Conservation (phyloP, 441 rosid species). For the Francoa sonchifolia region DNA sequence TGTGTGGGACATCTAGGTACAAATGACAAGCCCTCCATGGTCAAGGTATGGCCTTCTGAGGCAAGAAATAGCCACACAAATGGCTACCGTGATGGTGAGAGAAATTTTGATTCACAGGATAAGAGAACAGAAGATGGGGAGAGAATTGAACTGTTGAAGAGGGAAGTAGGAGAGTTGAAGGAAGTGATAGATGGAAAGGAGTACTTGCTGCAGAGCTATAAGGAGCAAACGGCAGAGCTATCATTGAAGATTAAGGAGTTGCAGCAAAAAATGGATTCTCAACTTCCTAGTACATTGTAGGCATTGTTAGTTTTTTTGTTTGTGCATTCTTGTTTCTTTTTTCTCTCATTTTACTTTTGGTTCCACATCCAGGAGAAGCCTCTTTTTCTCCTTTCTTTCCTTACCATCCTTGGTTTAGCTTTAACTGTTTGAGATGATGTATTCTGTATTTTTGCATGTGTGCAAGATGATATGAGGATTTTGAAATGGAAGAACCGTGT, state of each 20-base stretch:
- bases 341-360: conserved; percentile 6
- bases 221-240: conserved; percentile 83
- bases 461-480: too few relatives aligned
- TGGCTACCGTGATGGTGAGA: conserved; percentile 37
- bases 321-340: conserved; percentile 53
- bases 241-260: conserved; percentile 67
- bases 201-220: conserved; percentile 65
- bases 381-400: background rate
- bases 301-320: conserved; percentile 26
- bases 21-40: conserved; percentile 33
- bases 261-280: conserved; percentile 83
- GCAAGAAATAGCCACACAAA: conserved; percentile 45
- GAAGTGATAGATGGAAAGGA: conserved; percentile 90
- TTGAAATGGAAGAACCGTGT: too few relatives aligned
- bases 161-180: conserved; percentile 73
- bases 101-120: conserved; percentile 23
- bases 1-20: conserved; percentile 30
- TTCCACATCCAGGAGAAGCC: conserved; percentile 2
- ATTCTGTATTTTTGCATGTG: conserved; percentile 3
- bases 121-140: conserved; percentile 39
- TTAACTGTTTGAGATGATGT: background rate
- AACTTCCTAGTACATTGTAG: conserved; percentile 89
- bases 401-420: background rate
- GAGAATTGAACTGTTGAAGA: conserved; percentile 63
- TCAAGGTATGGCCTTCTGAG: conserved; percentile 37